Percentiles rank a stretch among this genome's conserved stretches.
These are phyloP conservation scores for Podospora tetraspora DNA, from an alignment of 495 filamentous ascomycete species.

Conservation along the genomic window DNA sequence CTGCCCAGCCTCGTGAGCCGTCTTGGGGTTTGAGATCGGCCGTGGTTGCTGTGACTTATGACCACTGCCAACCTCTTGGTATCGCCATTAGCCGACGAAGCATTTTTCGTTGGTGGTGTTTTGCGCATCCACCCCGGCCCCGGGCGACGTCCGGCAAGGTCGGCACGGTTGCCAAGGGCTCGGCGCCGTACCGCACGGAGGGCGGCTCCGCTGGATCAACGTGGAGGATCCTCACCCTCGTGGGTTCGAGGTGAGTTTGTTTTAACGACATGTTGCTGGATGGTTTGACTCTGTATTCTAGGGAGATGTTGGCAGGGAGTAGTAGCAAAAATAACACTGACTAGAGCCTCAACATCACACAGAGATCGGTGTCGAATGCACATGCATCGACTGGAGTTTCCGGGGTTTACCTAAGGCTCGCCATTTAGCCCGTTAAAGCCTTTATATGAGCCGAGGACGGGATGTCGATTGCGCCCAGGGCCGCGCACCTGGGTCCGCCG, in stretches of 20 bases:
- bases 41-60: neutral
- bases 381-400: neutral
- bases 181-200: conserved; percentile 7
- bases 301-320: neutral
- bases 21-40: conserved; percentile 14
- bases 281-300: neutral
- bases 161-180: conserved; percentile 10
- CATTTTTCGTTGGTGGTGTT: neutral
- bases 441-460: conserved; percentile 9
- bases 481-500: neutral
- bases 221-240: neutral
- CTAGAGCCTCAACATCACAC: neutral
- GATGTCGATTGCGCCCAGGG: neutral
- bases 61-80: conserved; percentile 3
- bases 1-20: conserved; percentile 8
- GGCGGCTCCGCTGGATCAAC: neutral
- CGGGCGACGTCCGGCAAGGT: neutral
- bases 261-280: neutral
- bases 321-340: neutral
- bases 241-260: neutral
- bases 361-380: neutral
- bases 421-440: conserved; percentile 11
- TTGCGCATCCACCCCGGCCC: neutral
- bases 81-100: conserved; percentile 8
- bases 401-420: conserved; percentile 2